A percentile compares a stretch with the other conserved stretches of the same genome.
Evolutionary conservation across 2,329 filamentous ascomycete species (phyloP).

Genomic region (Thermoascus crustaceus): DNA sequence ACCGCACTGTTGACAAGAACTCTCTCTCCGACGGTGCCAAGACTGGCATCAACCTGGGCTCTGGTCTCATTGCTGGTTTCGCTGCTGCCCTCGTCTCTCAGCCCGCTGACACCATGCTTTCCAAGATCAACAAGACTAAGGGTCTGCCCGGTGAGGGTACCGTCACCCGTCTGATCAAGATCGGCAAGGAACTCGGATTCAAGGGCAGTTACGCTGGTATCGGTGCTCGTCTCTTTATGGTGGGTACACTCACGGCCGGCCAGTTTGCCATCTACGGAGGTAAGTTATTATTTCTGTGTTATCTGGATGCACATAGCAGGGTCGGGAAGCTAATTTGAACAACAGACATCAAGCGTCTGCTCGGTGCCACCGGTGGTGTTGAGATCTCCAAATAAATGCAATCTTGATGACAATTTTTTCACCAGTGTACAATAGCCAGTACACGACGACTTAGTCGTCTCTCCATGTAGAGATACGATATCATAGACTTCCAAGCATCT

Average conservation of each 20-base stretch:
- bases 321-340: conserved; percentile 8
- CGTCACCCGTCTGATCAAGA: conserved; percentile 74
- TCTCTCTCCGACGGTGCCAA: conserved; percentile 59
- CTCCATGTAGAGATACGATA: not conserved
- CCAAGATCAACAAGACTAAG: conserved; percentile 94
- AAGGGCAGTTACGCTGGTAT: conserved; percentile 73
- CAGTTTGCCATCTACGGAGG: conserved; percentile 85
- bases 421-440: conserved; percentile 1
- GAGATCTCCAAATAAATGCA: conserved; percentile 52
- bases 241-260: conserved; percentile 66
- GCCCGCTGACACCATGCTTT: conserved; percentile 88
- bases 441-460: not conserved
- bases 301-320: not conserved
- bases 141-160: conserved; percentile 80
- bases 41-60: conserved; percentile 75
- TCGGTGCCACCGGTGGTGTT: conserved; percentile 67
- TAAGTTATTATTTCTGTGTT: conserved; percentile 8
- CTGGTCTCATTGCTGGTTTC: conserved; percentile 79
- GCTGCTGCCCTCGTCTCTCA: conserved; percentile 80
- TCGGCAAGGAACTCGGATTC: conserved; percentile 75
- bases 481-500: not conserved
- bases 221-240: conserved; percentile 64
- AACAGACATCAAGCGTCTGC: conserved; percentile 54
- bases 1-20: conserved; percentile 61
- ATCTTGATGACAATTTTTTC: no score